Conservation (phyloP, 2,329 filamentous ascomycete genomes). For the Aspergillus oerlinghausenensis region DNA sequence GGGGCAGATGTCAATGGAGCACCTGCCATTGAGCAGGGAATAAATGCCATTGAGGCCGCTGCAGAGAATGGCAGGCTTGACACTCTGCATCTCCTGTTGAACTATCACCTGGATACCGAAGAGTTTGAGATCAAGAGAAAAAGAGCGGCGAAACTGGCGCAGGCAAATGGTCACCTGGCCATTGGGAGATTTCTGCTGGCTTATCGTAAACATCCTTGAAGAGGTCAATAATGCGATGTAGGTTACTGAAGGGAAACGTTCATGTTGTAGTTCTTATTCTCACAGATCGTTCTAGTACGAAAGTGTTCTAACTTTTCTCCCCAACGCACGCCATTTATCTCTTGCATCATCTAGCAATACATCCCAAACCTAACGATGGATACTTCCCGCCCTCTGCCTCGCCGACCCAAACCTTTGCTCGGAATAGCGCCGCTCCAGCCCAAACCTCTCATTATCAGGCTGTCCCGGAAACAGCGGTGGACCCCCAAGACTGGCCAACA, state of each 20-base stretch:
- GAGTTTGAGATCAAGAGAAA: conserved; percentile 9
- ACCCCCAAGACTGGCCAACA: conserved; percentile 51
- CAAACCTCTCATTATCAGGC: conserved; percentile 13
- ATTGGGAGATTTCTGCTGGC: conserved; percentile 11
- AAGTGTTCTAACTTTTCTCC: neutral
- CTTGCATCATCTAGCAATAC: neutral
- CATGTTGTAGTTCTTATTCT: neutral
- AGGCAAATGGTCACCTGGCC: conserved; percentile 9
- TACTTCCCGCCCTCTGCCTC: conserved; percentile 20
- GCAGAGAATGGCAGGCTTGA: conserved; percentile 28
- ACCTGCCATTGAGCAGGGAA: conserved; percentile 14
- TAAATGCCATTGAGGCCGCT: conserved; percentile 29
- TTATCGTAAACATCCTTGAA: conserved; percentile 3
- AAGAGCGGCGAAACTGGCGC: conserved; percentile 7
- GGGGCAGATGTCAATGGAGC: conserved; percentile 23
- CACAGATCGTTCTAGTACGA: neutral
- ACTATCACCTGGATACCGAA: conserved; percentile 6
- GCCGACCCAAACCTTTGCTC: conserved; percentile 16
- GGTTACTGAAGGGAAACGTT: too few species aligned
- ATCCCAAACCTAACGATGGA: conserved; percentile 10
- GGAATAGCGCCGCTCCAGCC: conserved; percentile 16
- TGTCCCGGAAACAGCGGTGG: conserved; percentile 39
- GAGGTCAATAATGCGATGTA: too few species aligned
- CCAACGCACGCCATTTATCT: neutral
- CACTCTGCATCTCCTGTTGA: conserved; percentile 22